Percentiles rank a stretch among this genome's conserved stretches.
Conservation (phyloP, 1,139 yeast species). For the Yamadazyma blattariae region DNA sequence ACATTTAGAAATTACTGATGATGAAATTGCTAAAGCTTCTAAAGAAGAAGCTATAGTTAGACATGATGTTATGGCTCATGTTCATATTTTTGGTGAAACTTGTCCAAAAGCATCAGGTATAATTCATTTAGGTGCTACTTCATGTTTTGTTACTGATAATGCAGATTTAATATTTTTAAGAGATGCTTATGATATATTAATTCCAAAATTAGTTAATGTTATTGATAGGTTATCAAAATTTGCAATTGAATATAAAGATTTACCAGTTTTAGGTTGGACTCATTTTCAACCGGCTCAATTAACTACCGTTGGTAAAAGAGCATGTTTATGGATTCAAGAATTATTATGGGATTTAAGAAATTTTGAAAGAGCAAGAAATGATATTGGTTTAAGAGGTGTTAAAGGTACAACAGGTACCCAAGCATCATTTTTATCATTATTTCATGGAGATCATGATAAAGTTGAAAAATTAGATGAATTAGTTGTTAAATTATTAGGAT, state of each 20-base stretch:
- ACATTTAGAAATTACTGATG: constrained; percentile 82
- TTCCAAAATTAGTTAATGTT: constrained; percentile 94
- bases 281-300: constrained; percentile 99
- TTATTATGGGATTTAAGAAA: constrained; percentile 97
- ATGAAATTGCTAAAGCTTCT: constrained; percentile 84
- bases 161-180: constrained; percentile 96
- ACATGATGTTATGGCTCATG: constrained; percentile 99
- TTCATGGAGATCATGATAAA: constrained; percentile 96
- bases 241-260: constrained; percentile 87
- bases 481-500: constrained; percentile 90
- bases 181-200: constrained; percentile 89
- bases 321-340: constrained; percentile 97
- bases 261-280: constrained; percentile 98
- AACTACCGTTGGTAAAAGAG: constrained; percentile 98
- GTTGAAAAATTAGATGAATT: constrained; percentile 89
- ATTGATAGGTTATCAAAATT: constrained; percentile 85
- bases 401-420: constrained; percentile 99
- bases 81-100: constrained; percentile 87
- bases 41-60: constrained; percentile 96
- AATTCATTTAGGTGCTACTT: constrained; percentile 97
- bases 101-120: constrained; percentile 98
- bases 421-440: constrained; percentile 89
- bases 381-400: constrained; percentile 95
- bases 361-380: constrained; percentile 93
- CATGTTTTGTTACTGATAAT: constrained; percentile 96